Evolutionary conservation across 352 stramenopile genomes (phyloP), one percentile per base, ranked within the genome.

Genomic region (Saprolegnia parasitica): DNA sequence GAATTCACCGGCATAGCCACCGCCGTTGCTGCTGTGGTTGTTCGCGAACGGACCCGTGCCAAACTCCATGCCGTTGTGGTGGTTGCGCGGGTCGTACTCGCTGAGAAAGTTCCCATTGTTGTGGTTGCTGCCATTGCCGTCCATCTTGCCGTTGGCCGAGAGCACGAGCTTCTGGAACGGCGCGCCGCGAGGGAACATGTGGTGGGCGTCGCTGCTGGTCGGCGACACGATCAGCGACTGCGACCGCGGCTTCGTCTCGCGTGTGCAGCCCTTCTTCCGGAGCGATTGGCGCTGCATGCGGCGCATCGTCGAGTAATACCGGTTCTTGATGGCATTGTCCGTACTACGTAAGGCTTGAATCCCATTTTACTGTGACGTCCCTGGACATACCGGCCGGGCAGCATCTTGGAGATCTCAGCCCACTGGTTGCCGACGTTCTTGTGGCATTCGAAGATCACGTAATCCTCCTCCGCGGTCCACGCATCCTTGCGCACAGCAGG

Each of bases 351-450:
- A 10, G 5, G 29, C 21, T 5, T n/a, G 10, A 11, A 42, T 20
- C 56, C 15, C 47, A 46, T n/a, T n/a, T n/a, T n/a, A n/a, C n/a
- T n/a, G n/a, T n/a, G n/a, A n/a, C n/a, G n/a, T n/a, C n/a, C n/a
- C n/a, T n/a, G 5, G 11, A 29, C 62, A 11, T 60, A 92, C 79
- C 88, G 66, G 45, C 89, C 89, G 3, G 89, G 89, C 1, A 97
- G 79, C 81, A 95, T 95, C 71, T 95, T 93, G 52, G 88, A 90
- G 66, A 97, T 97, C 74, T 96, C 87, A 0, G 89, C 88, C 90
- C 90, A 97, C 61, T 96, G 87, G 73, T 97, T 97, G 39, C 90
- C 90, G 37, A 96, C 81, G 46, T 95, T 95, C 77, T 95, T 93
- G 73, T 97, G 89, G 68, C 86, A 93, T 64, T 95, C 82, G 62